A percentile compares a stretch with the other conserved stretches of the same genome.
These are phyloP conservation scores for Paracamarosporium sp. DNA, from an alignment of 2,329 filamentous ascomycete species.

Conservation along the genomic window DNA sequence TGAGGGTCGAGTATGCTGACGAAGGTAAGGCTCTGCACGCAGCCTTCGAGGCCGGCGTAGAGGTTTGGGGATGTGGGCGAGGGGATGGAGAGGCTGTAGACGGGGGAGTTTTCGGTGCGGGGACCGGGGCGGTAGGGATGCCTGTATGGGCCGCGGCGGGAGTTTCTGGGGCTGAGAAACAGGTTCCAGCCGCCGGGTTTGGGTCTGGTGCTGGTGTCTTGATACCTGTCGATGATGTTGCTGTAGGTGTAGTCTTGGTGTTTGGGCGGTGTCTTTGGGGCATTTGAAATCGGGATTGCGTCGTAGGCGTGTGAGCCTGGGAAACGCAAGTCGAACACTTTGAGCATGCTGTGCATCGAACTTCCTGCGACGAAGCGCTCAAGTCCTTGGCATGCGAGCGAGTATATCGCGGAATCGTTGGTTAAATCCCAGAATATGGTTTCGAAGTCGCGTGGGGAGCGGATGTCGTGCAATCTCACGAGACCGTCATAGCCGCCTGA, in stretches of 20 bases:
- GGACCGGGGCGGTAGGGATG: slow-evolving; percentile 23
- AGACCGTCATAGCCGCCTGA: slow-evolving; percentile 67
- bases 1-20: slow-evolving; percentile 49
- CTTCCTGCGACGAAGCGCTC: slow-evolving; percentile 65
- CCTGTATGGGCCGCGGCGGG: slow-evolving; percentile 21
- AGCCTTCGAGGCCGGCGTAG: slow-evolving; percentile 57
- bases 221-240: slow-evolving; percentile 15
- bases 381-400: slow-evolving; percentile 62
- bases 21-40: slow-evolving; percentile 53
- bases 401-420: slow-evolving; percentile 66
- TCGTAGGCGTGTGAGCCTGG: slow-evolving; percentile 50
- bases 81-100: slow-evolving; percentile 57
- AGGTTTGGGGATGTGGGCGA: slow-evolving; percentile 53
- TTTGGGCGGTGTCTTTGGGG: slow-evolving; percentile 11
- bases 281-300: slow-evolving; percentile 25
- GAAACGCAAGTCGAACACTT: slow-evolving; percentile 68
- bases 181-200: slow-evolving; percentile 52
- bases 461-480: slow-evolving; percentile 66
- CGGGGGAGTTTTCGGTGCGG: slow-evolving; percentile 44
- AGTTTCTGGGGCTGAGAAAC: slow-evolving; percentile 50
- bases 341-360: slow-evolving; percentile 64
- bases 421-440: slow-evolving; percentile 61
- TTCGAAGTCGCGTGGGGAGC: slow-evolving; percentile 57
- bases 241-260: slow-evolving; percentile 22
- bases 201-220: not conserved